Evolutionary conservation across 208 protist species (phyloP), one percentile per base, ranked within the genome.

Genomic region (Leishmania braziliensis): DNA sequence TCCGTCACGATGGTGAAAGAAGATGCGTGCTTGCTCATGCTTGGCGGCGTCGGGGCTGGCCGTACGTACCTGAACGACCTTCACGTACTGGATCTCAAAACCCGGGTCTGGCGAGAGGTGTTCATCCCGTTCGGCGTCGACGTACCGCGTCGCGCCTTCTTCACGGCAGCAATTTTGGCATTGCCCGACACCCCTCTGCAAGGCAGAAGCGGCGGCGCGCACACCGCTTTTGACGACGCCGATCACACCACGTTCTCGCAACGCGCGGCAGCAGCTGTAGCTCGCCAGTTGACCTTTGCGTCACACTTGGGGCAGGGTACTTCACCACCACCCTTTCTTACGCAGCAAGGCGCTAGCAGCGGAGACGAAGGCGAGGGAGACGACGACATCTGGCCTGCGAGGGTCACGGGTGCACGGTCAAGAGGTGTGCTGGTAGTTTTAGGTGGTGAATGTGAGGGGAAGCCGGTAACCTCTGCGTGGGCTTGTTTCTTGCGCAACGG

Each of bases 71-170:
- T 95, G 74, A 85, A 88, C 74, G 94, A 97, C 75, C 78, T 95
- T 54, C 84, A 91, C 78, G 79, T 93, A 3, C 82, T 97, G 43
- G 87, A 97, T 77, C 80, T 89, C 20, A 39, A 60, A 36, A 95
- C 91, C 20, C 78, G 66, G 60, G 92, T 97, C 20, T 97, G 94
- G 94, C 81, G 94, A 26, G 91, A 97, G 75, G 84, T 97, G 33
- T 93, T 93, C 70, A 79, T 93, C n/a, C 91, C 91, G 14, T 87
- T 84, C 48, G 33, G 75, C 56, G 77, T 86, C 23, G 75, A 75
- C 3, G 77, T 94, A 33, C 90, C 93, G 23, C 84, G 84, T 20
- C 92, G 92, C 10, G 90, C 92, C 0, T 95, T 95, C 72, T 88
- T 92, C 81, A 82, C 80, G 77, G 86, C 84, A 29, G 75, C 86